These are phyloP conservation scores for Penicillium taxi DNA, from an alignment of 495 filamentous ascomycete species.

Conservation along the genomic window DNA sequence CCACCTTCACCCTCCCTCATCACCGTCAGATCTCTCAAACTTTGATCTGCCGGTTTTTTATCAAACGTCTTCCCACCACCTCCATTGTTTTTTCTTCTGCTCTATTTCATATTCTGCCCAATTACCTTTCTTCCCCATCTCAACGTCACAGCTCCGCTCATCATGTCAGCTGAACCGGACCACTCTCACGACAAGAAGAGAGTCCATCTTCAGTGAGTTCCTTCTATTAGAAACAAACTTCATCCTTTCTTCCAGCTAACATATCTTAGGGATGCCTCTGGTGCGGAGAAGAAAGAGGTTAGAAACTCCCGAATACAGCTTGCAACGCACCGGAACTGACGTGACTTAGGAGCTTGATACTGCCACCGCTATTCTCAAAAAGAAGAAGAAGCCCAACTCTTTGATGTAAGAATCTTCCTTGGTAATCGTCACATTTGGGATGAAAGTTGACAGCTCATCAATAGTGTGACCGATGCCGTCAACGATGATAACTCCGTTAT, in stretches of 20 bases:
- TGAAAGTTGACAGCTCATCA: conserved; percentile 31
- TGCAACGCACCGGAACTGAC: conserved; percentile 19
- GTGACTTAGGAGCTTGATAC: conserved; percentile 69
- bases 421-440: not conserved
- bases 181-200: conserved; percentile 71
- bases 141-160: conserved; percentile 21
- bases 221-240: not conserved
- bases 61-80: conserved; percentile 8
- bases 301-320: conserved; percentile 16
- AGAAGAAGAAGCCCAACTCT: conserved; percentile 99
- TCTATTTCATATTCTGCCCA: conserved; percentile 3
- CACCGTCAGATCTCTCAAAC: conserved; percentile 12
- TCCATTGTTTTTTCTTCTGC: conserved; percentile 7
- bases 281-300: conserved; percentile 80
- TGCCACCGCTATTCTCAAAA: conserved; percentile 96
- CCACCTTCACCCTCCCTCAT: conserved; percentile 4
- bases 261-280: conserved; percentile 70
- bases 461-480: conserved; percentile 88
- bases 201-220: conserved; percentile 78
- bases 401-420: conserved; percentile 63
- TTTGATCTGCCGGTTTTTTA: conserved; percentile 14
- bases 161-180: conserved; percentile 54
- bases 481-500: conserved; percentile 99
- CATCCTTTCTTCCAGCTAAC: not conserved
- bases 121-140: conserved; percentile 9